Conservation (phyloP, 768 basidiomycete genomes). For the Cystoderma amianthinum region DNA sequence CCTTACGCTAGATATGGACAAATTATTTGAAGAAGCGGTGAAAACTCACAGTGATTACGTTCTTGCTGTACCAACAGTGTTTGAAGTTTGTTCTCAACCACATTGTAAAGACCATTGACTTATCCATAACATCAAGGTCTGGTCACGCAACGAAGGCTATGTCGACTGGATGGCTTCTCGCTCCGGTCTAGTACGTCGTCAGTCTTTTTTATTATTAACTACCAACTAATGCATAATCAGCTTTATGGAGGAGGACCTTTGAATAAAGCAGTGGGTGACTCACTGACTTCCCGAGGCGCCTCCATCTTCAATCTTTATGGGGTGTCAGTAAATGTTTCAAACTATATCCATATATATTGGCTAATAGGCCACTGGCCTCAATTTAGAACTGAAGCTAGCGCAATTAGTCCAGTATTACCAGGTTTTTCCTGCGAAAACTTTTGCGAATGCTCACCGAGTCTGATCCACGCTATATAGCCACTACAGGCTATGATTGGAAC, state of each 20-base stretch:
- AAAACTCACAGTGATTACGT: not conserved
- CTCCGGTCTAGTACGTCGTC: conserved; percentile 7
- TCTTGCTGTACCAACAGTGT: conserved; percentile 12
- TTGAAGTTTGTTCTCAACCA: conserved; percentile 7
- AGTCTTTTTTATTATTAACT: not conserved
- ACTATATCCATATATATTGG: no score
- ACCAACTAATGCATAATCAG: not conserved
- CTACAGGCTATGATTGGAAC: conserved; percentile 1
- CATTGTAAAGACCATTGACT: not conserved
- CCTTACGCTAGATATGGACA: not conserved
- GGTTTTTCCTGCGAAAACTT: conserved; percentile 1
- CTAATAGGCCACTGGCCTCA: not conserved
- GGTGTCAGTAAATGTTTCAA: conserved; percentile 7
- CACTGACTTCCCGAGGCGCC: conserved; percentile 7
- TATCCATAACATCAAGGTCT: conserved; percentile 4
- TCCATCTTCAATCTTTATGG: conserved; percentile 11
- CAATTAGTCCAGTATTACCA: conserved; percentile 3
- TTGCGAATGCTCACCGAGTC: not conserved
- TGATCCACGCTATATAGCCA: not conserved
- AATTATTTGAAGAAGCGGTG: not conserved
- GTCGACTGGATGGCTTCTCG: conserved; percentile 4
- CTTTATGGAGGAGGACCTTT: conserved; percentile 13
- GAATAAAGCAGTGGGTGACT: conserved; percentile 11
- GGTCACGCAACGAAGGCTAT: conserved; percentile 6
- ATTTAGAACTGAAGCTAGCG: conserved; percentile 10